Base-by-base conservation (phyloP, 2,329 filamentous ascomycete genomes). In the Aspergillus sp. region DNA sequence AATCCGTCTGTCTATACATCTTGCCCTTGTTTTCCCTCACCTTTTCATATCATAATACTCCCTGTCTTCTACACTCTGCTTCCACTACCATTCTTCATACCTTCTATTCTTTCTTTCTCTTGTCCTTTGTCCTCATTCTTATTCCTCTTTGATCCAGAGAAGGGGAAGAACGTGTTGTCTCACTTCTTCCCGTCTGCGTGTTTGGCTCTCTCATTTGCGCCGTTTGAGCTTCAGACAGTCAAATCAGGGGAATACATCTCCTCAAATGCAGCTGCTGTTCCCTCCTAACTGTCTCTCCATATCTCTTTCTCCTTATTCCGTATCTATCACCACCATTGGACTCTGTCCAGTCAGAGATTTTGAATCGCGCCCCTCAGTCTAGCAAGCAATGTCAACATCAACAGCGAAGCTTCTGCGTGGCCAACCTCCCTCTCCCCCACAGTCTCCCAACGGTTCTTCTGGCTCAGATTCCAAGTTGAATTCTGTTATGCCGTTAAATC, bases 351-450 rank as follows among this genome's bases (percentile, higher is more conserved):
- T 19, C 19, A 19, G 19, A 19, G 19, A 19, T 19, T 19, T 19
- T 19, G 19, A 19, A 19, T 19, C 19, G 19, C 19, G 19, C 19
- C 19, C 19, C 19, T 19, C 19, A 19, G 19, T 19, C 19, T 19
- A 19, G 19, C 19, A 40, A 42, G 7, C 46, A 48, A 40, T 48
- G 19, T 34, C 44, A 29, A 43, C 46, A 7, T 36, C 44, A 29
- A 43, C 46, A 7, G 45, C 39, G 30, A 53, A 50, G 41, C 44
- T 53, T 10, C 48, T 60, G 44, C 56, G 50, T 36, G 46, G 49
- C 8, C 52, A 49, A 10, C 57, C 60, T 42, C 62, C 58, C 35
- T 61, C 63, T 7, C 63, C 63, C 35, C 61, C 62, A 8, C 56
- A 58, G 29, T 63, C 62, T 6, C 54, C 52, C 33, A 56, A 59